A percentile compares a stretch with the other conserved stretches of the same genome.
Conservation (phyloP, 805 yeast species). For the Candida berthetii region DNA sequence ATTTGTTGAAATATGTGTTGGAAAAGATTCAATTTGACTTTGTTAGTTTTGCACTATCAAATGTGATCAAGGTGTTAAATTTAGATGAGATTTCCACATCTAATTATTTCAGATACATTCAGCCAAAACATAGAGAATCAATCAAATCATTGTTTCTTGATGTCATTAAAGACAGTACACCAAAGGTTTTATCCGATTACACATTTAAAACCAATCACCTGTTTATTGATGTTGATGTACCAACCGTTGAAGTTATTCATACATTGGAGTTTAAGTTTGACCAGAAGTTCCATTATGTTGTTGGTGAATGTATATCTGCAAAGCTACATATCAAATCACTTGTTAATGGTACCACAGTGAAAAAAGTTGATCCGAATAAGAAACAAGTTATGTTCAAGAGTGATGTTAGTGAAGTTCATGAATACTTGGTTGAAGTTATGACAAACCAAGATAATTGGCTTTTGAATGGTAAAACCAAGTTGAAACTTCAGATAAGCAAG, state of each 20-base stretch:
- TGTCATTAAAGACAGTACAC: neutral
- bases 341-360: slow-evolving; percentile 11
- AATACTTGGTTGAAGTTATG: slow-evolving; percentile 40
- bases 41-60: slow-evolving; percentile 23
- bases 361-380: slow-evolving; percentile 1
- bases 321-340: slow-evolving; percentile 36
- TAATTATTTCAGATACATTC: neutral
- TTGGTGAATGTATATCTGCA: slow-evolving; percentile 59
- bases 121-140: neutral
- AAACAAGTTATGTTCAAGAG: slow-evolving; percentile 17
- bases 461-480: slow-evolving; percentile 62
- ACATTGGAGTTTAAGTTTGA: slow-evolving; percentile 36
- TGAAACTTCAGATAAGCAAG: slow-evolving; percentile 28
- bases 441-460: slow-evolving; percentile 71
- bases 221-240: slow-evolving; percentile 54
- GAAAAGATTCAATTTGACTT: slow-evolving; percentile 24
- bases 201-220: slow-evolving; percentile 17
- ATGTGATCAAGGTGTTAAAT: slow-evolving; percentile 12
- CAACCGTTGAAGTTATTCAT: slow-evolving; percentile 55
- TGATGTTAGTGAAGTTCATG: slow-evolving; percentile 10
- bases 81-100: neutral
- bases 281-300: slow-evolving; percentile 38
- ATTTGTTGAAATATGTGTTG: slow-evolving; percentile 16
- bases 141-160: neutral
- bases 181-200: neutral